These are phyloP conservation scores for Penicillium sp. DNA, from an alignment of 2,329 filamentous ascomycete genomes.

Conservation along the genomic window DNA sequence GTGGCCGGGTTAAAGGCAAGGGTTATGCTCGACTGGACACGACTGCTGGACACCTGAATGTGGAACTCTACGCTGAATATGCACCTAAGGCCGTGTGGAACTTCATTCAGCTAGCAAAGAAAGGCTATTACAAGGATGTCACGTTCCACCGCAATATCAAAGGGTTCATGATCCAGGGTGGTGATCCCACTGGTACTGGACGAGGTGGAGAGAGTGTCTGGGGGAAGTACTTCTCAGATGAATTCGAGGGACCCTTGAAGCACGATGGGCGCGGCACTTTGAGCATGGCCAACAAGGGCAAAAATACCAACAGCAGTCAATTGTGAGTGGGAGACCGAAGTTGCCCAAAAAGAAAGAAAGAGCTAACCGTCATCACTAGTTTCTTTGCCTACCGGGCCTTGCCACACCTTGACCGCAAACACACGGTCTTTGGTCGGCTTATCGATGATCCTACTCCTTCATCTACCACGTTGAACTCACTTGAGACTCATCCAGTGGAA, in stretches of 20 bases:
- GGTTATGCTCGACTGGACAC: constrained; percentile 92
- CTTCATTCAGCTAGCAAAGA: constrained; percentile 84
- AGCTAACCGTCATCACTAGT: constrained; percentile 29
- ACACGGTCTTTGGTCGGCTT: constrained; percentile 92
- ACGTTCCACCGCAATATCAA: constrained; percentile 91
- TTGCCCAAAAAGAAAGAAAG: neutral
- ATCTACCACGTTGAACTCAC: constrained; percentile 62
- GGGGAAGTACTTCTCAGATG: constrained; percentile 93
- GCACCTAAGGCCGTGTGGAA: constrained; percentile 97
- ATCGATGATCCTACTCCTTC: constrained; percentile 65
- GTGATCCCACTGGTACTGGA: constrained; percentile 90
- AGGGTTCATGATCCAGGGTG: constrained; percentile 97
- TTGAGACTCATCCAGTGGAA: constrained; percentile 79
- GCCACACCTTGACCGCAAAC: constrained; percentile 88
- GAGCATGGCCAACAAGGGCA: constrained; percentile 98
- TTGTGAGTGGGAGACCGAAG: constrained; percentile 55
- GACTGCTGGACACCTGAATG: constrained; percentile 78
- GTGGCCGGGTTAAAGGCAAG: constrained; percentile 83
- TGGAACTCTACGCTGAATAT: constrained; percentile 88
- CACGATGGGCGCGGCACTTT: constrained; percentile 80
- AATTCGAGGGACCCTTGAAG: constrained; percentile 86
- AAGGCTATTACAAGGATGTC: constrained; percentile 85
- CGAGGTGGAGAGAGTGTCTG: constrained; percentile 88
- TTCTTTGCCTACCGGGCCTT: constrained; percentile 89
- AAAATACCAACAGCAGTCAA: constrained; percentile 94